Base-by-base conservation (phyloP, 2,329 filamentous ascomycete genomes). In the Monilinia laxa region DNA sequence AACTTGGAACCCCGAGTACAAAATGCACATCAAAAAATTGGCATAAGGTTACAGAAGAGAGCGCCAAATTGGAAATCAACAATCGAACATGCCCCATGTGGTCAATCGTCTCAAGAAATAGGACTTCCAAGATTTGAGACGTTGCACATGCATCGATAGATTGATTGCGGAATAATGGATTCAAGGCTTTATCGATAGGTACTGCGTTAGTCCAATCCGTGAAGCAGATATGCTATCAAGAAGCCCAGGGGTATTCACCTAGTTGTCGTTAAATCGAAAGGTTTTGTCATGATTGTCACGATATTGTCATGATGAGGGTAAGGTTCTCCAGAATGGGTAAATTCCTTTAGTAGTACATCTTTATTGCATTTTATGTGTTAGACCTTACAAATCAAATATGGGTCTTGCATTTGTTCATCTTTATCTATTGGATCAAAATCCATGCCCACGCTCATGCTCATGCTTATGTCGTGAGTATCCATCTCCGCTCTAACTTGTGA, bases 141-240 rank as follows among this genome's bases (percentile, higher is more conserved):
- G 58, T 60, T 60, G 45, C 45, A 38, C 20, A 60, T 60, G 58
- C 58, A 60, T 60, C 35, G 58, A 14, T 51, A 51, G 42, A 51
- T 60, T 23, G n/a, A 40, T 40, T 60, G 42, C 28, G 35, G 42
- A 28, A 51, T 60, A n/a, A 42, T 18, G 18, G 18, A 47, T 20
- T 20, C 18, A n/a, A 4, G 18, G 18, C 45, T 47, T 47, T 49
- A 35, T 59, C 25, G 25, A 59, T 49, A 49, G n/a, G 20, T 49
- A 51, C 16, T n/a, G 16, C 45, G 7, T 47, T 47, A 20, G 45
- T 18, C 18, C 6, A 4, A 47, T 40, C 38, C 38, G 38, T 14
- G 38, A 47, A 20, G 42, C 28, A 47, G 23, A 23, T 47, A 11
- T 25, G 40, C 35, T 3, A 28, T 18, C 4, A 49, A 1, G 12